phyloP scores from a whole-genome alignment of 2,329 filamentous ascomycete species.

The Scedosporium apiospermum region DNA sequence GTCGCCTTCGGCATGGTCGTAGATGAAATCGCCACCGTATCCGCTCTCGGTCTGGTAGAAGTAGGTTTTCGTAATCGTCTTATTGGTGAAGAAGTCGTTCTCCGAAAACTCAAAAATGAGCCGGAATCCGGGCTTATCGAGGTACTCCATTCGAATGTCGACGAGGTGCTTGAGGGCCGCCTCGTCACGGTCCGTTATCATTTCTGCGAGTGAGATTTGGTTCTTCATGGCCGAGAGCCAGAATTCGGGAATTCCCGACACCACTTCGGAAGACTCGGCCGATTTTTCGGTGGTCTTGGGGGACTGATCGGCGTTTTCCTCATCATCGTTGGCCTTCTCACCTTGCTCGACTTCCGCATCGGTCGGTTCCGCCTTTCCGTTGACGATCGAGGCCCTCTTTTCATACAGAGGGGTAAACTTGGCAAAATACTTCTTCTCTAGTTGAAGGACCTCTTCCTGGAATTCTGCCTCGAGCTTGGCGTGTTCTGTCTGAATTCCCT shows the following conservation, averaged over 20 bases:
- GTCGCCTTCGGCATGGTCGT: constrained; percentile 96
- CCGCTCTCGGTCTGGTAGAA: constrained; percentile 98
- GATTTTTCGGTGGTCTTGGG: constrained; percentile 49
- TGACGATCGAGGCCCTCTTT: constrained; percentile 88
- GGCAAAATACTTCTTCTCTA: constrained; percentile 99
- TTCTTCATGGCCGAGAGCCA: constrained; percentile 99
- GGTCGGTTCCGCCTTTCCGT: constrained; percentile 75
- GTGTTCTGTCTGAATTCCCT: constrained; percentile 98
- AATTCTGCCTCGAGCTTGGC: constrained; percentile 97
- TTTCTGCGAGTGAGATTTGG: constrained; percentile 91
- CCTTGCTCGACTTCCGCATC: constrained; percentile 81
- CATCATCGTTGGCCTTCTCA: constrained; percentile 63
- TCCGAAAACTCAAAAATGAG: constrained; percentile 94
- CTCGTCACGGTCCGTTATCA: constrained; percentile 98
- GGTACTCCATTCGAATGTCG: constrained; percentile 98
- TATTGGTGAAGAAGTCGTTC: constrained; percentile 97
- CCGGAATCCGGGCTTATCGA: constrained; percentile 95
- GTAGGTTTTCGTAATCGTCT: constrained; percentile 95
- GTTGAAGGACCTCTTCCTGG: constrained; percentile 93
- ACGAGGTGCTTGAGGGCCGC: constrained; percentile 79
- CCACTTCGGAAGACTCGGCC: constrained; percentile 35
- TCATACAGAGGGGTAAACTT: constrained; percentile 97
- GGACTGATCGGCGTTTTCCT: constrained; percentile 43
- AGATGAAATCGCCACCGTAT: constrained; percentile 98
- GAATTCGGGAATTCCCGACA: constrained; percentile 92